phyloP scores from a whole-genome alignment of 1,284 basidiomycete genomes.

The Papiliotrema nemorosa region DNA sequence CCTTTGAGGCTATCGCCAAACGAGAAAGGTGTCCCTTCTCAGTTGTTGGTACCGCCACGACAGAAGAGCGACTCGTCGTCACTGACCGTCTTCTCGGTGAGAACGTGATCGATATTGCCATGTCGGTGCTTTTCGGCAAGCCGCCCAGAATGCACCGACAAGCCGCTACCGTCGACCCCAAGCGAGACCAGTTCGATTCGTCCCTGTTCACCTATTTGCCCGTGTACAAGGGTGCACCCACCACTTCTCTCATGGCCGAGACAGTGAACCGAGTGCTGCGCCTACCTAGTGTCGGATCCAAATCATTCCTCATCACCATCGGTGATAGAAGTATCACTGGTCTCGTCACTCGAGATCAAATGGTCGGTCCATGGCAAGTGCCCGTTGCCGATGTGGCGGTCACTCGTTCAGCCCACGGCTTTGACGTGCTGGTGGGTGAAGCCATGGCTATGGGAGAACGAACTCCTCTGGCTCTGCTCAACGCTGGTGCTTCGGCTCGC shows the following conservation, averaged over 20 bases:
- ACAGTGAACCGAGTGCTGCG: conserved; percentile 80
- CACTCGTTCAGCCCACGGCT: conserved; percentile 90
- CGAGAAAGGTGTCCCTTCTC: conserved; percentile 87
- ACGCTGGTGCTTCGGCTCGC: conserved; percentile 81
- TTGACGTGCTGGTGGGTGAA: conserved; percentile 77
- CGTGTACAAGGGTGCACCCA: conserved; percentile 35
- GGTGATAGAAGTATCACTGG: conserved; percentile 94
- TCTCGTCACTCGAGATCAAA: conserved; percentile 92
- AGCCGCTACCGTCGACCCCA: conserved; percentile 59
- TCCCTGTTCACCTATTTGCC: conserved; percentile 65
- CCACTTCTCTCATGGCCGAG: conserved; percentile 53
- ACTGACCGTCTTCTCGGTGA: conserved; percentile 77
- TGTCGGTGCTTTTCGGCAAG: conserved; percentile 96
- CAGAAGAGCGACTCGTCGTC: conserved; percentile 77
- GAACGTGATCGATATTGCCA: conserved; percentile 82
- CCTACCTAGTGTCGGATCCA: conserved; percentile 88
- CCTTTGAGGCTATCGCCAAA: conserved; percentile 73
- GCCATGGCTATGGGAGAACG: conserved; percentile 98
- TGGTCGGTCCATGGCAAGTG: conserved; percentile 99
- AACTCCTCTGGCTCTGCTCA: conserved; percentile 84
- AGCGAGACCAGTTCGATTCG: conserved; percentile 65
- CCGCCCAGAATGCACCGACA: conserved; percentile 85
- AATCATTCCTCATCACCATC: conserved; percentile 97
- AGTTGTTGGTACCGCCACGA: conserved; percentile 81
- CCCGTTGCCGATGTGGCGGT: conserved; percentile 97